Evolutionary conservation across 2,329 filamentous ascomycete genomes (phyloP), one percentile per base, ranked within the genome.

Genomic region (Ceratocystis smalleyi): DNA sequence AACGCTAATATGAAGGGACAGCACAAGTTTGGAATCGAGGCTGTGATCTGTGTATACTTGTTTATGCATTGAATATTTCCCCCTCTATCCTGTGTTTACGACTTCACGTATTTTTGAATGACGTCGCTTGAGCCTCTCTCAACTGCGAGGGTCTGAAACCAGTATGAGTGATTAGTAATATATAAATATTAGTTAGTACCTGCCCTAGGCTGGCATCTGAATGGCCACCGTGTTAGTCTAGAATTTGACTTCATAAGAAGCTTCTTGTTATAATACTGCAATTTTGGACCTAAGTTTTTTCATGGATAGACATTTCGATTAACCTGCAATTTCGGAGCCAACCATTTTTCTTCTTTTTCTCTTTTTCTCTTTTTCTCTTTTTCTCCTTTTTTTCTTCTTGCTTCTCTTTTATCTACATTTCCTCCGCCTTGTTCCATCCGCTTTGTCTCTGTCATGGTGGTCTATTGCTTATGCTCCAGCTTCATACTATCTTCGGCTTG

Each of bases 141-240:
- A 57, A 35, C 7, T 32, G 12, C 3, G 8, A 10, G n/a, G 27
- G 27, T 19, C 3, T 32, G 27, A n/a, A 24, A 30, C 17, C 6
- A 22, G 8, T 5, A 15, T 24, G 19, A 8, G n/a, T 57, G 54
- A 35, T 57, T 57, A 57, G 54, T 57, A 57, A 57, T 57, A 35
- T 30, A 19, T 7, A 0, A 40, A 15, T 10, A 15, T 57, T 22
- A 5, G 27, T 57, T 22, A 5, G 27, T 30, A 57, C 54, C 27
- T 57, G 54, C 54, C 12, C 54, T n/a, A 57, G 15, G 5, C 7
- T 32, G 19, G 22, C 15, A 35, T 40, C 6, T 57, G 27, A 57
- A 57, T 57, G 54, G 54, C 54, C 54, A 57, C 54, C 54, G 27
- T 57, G 27, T 57, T 57, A 32, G 51, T 57, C 27, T 51, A 22